Evolutionary conservation across 179 eudicot species (phyloP).

Genomic region (Silene coronaria): DNA sequence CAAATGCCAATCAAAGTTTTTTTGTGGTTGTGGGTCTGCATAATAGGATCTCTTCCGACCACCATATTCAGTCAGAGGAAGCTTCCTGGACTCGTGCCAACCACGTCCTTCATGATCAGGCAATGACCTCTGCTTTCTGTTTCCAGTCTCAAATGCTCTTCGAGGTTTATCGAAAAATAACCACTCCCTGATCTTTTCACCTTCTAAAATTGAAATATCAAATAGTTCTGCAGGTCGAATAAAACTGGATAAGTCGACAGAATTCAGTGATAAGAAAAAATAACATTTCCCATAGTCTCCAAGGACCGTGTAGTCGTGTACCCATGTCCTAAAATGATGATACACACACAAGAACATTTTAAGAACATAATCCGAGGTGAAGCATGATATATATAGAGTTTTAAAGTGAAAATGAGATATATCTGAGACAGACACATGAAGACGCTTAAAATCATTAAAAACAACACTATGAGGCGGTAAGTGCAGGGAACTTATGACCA

Average conservation of each 20-base stretch:
- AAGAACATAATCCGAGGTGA: too few relatives aligned
- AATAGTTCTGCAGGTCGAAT: conserved; percentile 65
- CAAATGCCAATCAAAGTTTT: conserved; percentile 84
- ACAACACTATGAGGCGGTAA: too few relatives aligned
- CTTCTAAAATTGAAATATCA: conserved; percentile 58
- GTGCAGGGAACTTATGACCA: too few relatives aligned
- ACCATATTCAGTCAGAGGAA: conserved; percentile 63
- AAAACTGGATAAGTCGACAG: neutral
- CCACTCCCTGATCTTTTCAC: conserved; percentile 90
- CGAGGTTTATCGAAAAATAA: conserved; percentile 95
- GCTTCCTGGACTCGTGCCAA: conserved; percentile 98
- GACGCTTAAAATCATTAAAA: too few relatives aligned
- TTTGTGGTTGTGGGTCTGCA: conserved; percentile 91
- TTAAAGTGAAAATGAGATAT: too few relatives aligned
- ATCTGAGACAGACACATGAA: too few relatives aligned
- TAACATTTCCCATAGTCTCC: too few relatives aligned
- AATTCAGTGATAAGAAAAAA: too few relatives aligned
- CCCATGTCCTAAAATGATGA: too few relatives aligned
- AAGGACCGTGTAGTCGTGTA: too few relatives aligned
- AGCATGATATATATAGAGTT: too few relatives aligned
- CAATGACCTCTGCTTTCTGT: conserved; percentile 83
- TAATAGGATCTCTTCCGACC: conserved; percentile 91
- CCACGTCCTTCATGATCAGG: conserved; percentile 98
- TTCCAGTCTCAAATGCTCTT: conserved; percentile 93
- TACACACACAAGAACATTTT: too few relatives aligned